A percentile compares a stretch with the other conserved stretches of the same genome.
phyloP scores from a whole-genome alignment of 1,284 basidiomycete species.

The Cryptococcus sp. region DNA sequence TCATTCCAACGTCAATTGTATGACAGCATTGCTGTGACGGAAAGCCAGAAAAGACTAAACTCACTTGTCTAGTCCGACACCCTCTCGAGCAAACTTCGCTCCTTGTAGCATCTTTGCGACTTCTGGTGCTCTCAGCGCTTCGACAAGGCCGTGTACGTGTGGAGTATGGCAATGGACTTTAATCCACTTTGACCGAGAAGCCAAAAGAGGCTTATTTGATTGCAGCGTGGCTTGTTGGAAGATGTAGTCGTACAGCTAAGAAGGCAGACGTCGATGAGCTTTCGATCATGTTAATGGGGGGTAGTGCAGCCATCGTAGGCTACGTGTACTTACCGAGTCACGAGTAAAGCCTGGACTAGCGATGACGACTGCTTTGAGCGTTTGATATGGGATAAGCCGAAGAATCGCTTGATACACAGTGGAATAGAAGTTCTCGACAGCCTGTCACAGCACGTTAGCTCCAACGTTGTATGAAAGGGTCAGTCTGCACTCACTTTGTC shows the following conservation, averaged over 20 bases:
- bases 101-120: conserved; percentile 74
- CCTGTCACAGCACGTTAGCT: conserved; percentile 47
- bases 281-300: not conserved
- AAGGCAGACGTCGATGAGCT: not conserved
- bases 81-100: conserved; percentile 96
- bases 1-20: not conserved
- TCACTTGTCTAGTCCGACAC: conserved; percentile 83
- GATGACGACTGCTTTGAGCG: conserved; percentile 86
- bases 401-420: conserved; percentile 83
- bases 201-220: conserved; percentile 78
- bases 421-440: conserved; percentile 76
- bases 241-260: conserved; percentile 69
- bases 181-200: conserved; percentile 79
- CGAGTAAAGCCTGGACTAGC: conserved; percentile 96
- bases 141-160: conserved; percentile 93
- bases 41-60: conserved; percentile 20
- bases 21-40: not conserved
- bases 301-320: not conserved
- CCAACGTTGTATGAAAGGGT: not conserved
- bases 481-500: conserved; percentile 62
- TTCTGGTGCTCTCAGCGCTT: conserved; percentile 92
- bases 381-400: conserved; percentile 81
- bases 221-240: conserved; percentile 75
- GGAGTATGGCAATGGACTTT: conserved; percentile 90
- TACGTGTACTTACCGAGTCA: conserved; percentile 64